These are phyloP conservation scores for Suillus discolor DNA, from an alignment of 768 basidiomycete species.

Conservation along the genomic window DNA sequence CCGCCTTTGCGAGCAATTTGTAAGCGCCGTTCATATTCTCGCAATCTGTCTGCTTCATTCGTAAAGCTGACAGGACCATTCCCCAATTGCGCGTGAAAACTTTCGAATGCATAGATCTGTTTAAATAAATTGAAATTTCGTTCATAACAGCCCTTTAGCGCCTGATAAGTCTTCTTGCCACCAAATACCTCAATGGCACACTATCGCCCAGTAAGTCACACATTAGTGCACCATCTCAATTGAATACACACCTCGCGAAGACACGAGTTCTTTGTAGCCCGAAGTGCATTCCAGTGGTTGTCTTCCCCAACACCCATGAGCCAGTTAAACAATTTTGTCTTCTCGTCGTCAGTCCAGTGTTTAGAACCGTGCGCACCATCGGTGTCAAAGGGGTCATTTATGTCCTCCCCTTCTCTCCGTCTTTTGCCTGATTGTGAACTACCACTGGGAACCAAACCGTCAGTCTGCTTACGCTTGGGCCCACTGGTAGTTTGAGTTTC, in stretches of 20 bases:
- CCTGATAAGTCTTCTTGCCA: constrained; percentile 80
- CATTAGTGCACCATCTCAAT: background rate
- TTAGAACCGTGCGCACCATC: constrained; percentile 65
- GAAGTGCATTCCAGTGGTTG: constrained; percentile 77
- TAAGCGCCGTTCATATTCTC: constrained; percentile 74
- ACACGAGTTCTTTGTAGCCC: constrained; percentile 82
- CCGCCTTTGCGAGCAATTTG: constrained; percentile 64
- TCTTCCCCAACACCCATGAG: constrained; percentile 72
- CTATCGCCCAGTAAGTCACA: constrained; percentile 36
- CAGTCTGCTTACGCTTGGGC: constrained; percentile 52
- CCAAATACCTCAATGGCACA: constrained; percentile 73
- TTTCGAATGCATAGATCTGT: constrained; percentile 76
- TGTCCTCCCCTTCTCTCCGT: constrained; percentile 33
- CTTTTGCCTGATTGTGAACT: constrained; percentile 31
- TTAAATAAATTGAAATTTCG: constrained; percentile 86
- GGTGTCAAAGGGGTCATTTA: constrained; percentile 28
- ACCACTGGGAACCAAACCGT: constrained; percentile 25
- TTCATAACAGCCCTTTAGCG: constrained; percentile 83
- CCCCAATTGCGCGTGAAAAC: constrained; percentile 39
- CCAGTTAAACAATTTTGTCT: constrained; percentile 76
- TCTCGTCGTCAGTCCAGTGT: constrained; percentile 87
- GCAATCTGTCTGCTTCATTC: constrained; percentile 63
- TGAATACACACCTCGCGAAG: constrained; percentile 62
- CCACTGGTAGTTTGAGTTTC: constrained; percentile 25
- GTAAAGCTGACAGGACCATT: constrained; percentile 42